Evolutionary conservation across 2,329 filamentous ascomycete species (phyloP).

Genomic region (Sclerotinia subarctica): DNA sequence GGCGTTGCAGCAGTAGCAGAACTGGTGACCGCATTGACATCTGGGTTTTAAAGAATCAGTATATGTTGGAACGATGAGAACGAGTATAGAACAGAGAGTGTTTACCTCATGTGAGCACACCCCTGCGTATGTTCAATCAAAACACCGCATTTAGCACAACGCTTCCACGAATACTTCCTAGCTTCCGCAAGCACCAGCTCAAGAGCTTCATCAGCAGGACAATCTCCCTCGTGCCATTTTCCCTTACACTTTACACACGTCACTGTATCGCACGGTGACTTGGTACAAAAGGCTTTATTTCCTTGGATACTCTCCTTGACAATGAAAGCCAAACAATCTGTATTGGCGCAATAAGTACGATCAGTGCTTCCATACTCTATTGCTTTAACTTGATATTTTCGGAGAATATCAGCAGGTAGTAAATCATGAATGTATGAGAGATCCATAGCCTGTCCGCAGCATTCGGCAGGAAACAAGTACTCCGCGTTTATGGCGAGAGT

Average conservation of each 20-base stretch:
- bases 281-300: not conserved
- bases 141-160: not conserved
- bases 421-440: not conserved
- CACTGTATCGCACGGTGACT: not conserved
- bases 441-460: not conserved
- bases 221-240: not conserved
- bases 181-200: not conserved
- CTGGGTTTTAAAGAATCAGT: not conserved
- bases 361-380: not conserved
- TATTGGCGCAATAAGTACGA: not conserved
- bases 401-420: not conserved
- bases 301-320: not conserved
- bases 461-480: not conserved
- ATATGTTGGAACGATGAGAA: not conserved
- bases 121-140: not conserved
- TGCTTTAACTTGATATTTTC: not conserved
- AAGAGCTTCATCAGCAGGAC: not conserved
- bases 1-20: not conserved
- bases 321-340: not conserved
- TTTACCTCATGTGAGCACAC: not conserved
- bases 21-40: not conserved
- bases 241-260: slow-evolving; percentile 7
- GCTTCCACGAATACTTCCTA: not conserved
- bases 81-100: not conserved
- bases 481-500: not conserved